Evolutionary conservation across 2,329 filamentous ascomycete species (phyloP).

Genomic region (Thielaviopsis cerberus): DNA sequence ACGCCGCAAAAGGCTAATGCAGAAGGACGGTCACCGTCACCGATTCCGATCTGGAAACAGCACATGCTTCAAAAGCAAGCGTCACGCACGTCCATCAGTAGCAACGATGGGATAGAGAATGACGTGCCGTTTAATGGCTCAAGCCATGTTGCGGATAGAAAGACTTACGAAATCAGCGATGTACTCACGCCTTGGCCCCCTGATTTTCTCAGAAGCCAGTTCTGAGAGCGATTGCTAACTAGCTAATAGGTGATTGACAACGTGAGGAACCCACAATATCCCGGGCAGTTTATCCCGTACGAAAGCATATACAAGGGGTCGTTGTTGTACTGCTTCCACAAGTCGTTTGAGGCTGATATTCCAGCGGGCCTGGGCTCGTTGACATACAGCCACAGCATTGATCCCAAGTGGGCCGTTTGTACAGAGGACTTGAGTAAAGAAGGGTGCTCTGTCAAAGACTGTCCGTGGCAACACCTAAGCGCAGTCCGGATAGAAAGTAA

Average conservation of each 20-base stretch:
- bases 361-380: conserved; percentile 66
- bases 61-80: not conserved
- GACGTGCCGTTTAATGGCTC: not conserved
- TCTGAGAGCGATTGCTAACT: not conserved
- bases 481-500: conserved; percentile 57
- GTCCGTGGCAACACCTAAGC: conserved; percentile 63
- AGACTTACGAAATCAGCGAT: conserved; percentile 5
- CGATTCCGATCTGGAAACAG: conserved; percentile 6
- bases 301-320: conserved; percentile 68
- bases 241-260: conserved; percentile 1
- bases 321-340: conserved; percentile 79
- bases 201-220: not conserved
- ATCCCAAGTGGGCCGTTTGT: conserved; percentile 56
- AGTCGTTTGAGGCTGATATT: conserved; percentile 50
- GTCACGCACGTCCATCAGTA: not conserved
- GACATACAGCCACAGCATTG: conserved; percentile 85
- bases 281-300: conserved; percentile 38
- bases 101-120: not conserved
- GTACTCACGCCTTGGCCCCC: not conserved
- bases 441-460: conserved; percentile 54
- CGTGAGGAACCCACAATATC: conserved; percentile 6
- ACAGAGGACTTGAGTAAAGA: conserved; percentile 52
- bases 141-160: not conserved
- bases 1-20: not conserved
- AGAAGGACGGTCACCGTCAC: not conserved